These are phyloP conservation scores for Pythium aquatile DNA, from an alignment of 352 stramenopile genomes.

Conservation along the genomic window DNA sequence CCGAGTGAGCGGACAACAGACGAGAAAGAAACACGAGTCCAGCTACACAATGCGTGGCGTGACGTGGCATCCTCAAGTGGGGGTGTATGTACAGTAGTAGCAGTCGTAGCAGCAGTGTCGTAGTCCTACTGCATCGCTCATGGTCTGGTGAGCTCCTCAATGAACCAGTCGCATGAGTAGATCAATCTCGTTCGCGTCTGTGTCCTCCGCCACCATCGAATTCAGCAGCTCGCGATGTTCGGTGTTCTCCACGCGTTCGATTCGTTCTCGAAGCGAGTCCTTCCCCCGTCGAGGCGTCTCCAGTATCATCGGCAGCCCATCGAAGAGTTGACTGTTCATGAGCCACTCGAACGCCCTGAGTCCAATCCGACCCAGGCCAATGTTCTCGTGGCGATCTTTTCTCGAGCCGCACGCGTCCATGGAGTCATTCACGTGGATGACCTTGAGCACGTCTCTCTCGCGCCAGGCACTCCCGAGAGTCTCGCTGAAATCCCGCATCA, in stretches of 20 bases:
- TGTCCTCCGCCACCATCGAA: conserved; percentile 3
- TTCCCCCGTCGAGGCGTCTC: conserved; percentile 36
- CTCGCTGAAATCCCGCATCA: conserved; percentile 33
- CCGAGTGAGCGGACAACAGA: conserved; percentile 10
- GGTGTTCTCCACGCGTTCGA: neutral
- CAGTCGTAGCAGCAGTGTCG: neutral
- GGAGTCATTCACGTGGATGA: conserved; percentile 50
- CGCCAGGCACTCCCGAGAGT: conserved; percentile 30
- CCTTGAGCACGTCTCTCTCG: conserved; percentile 31
- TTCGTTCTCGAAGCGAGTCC: neutral
- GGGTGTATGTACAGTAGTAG: conserved; percentile 14
- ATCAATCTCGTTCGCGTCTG: conserved; percentile 27
- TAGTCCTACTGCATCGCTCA: neutral
- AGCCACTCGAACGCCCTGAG: conserved; percentile 37
- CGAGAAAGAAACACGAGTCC: neutral
- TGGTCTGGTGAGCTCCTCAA: conserved; percentile 2
- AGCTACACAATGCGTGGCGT: neutral
- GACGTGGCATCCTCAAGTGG: neutral
- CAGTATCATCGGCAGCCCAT: conserved; percentile 44
- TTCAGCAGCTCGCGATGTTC: conserved; percentile 12
- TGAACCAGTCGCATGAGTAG: conserved; percentile 18
- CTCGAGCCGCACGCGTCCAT: conserved; percentile 31
- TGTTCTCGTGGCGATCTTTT: conserved; percentile 44
- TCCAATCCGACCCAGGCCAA: conserved; percentile 34
- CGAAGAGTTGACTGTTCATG: conserved; percentile 40